A percentile compares a stretch with the other conserved stretches of the same genome.
Conservation (phyloP, 129 eudicot species). For the Tagetes erecta region DNA sequence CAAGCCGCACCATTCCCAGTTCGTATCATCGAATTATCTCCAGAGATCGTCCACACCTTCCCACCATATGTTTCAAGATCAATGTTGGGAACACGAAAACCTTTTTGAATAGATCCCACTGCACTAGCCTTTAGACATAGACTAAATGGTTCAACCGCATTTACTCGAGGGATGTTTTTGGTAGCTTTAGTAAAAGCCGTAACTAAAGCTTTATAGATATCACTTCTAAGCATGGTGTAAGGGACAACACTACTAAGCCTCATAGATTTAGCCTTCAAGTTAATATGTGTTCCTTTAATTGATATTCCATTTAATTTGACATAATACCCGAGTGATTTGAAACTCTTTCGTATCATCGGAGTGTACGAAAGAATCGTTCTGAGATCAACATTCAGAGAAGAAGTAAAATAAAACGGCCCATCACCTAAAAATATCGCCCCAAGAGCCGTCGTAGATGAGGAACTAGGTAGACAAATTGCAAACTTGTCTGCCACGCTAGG, state of each 20-base stretch:
- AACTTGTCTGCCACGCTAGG: slow-evolving; percentile 22
- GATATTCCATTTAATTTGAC: background rate
- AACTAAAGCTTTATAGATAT: slow-evolving; percentile 25
- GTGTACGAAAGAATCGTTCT: slow-evolving; percentile 24
- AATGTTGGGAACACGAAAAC: slow-evolving; percentile 31
- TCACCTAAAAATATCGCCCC: slow-evolving; percentile 52
- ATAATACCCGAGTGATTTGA: background rate
- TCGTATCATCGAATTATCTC: slow-evolving; percentile 35
- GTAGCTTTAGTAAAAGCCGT: background rate
- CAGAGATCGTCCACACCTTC: slow-evolving; percentile 41
- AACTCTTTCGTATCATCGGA: slow-evolving; percentile 3
- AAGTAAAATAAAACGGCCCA: slow-evolving; percentile 33
- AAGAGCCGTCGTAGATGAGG: background rate
- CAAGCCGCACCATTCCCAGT: slow-evolving; percentile 29
- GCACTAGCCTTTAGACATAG: slow-evolving; percentile 38
- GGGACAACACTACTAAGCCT: slow-evolving; percentile 32
- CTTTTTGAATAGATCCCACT: slow-evolving; percentile 2
- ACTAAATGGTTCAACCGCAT: slow-evolving; percentile 20
- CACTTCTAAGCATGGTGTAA: slow-evolving; percentile 46
- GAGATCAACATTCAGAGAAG: slow-evolving; percentile 31
- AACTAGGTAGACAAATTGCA: slow-evolving; percentile 43
- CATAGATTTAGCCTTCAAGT: background rate
- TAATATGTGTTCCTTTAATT: background rate
- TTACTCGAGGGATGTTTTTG: background rate
- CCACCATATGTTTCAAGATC: slow-evolving; percentile 36